Percentiles rank a stretch among this genome's conserved stretches.
Evolutionary conservation across 257 asterid species (phyloP).

Genomic region (Dorcoceras hygrometricum): DNA sequence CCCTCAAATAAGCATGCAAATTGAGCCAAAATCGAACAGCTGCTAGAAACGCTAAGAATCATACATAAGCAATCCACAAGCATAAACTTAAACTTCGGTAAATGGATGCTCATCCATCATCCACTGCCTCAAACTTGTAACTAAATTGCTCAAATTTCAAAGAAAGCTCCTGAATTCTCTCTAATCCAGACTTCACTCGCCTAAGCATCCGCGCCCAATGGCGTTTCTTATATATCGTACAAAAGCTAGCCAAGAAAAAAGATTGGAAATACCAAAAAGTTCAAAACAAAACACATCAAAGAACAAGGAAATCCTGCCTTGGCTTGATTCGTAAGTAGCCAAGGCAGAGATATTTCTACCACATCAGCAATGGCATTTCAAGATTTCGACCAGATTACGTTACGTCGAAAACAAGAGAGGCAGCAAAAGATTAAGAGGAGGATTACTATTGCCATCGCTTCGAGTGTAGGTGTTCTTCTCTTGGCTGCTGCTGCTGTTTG

Average conservation of each 20-base stretch:
- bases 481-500: constrained; percentile 48
- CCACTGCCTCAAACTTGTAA: constrained; percentile 19
- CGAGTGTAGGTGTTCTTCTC: constrained; percentile 36
- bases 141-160: constrained; percentile 23
- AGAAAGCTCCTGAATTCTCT: constrained; percentile 49
- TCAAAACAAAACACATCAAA: background rate
- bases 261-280: constrained; percentile 8
- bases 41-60: background rate
- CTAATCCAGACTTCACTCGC: constrained; percentile 36
- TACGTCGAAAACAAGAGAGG: constrained; percentile 57
- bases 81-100: background rate
- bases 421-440: constrained; percentile 34
- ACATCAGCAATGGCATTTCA: constrained; percentile 68
- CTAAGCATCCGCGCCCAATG: constrained; percentile 26
- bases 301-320: constrained; percentile 52
- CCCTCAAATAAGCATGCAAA: background rate
- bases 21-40: background rate
- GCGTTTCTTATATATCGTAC: constrained; percentile 16
- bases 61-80: background rate
- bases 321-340: constrained; percentile 52
- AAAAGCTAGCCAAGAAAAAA: background rate
- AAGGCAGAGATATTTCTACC: constrained; percentile 46
- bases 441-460: constrained; percentile 38
- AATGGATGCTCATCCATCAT: constrained; percentile 9
- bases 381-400: constrained; percentile 82